Evolutionary conservation across 352 stramenopile species (phyloP).

Genomic region (Pythium rishiriense): DNA sequence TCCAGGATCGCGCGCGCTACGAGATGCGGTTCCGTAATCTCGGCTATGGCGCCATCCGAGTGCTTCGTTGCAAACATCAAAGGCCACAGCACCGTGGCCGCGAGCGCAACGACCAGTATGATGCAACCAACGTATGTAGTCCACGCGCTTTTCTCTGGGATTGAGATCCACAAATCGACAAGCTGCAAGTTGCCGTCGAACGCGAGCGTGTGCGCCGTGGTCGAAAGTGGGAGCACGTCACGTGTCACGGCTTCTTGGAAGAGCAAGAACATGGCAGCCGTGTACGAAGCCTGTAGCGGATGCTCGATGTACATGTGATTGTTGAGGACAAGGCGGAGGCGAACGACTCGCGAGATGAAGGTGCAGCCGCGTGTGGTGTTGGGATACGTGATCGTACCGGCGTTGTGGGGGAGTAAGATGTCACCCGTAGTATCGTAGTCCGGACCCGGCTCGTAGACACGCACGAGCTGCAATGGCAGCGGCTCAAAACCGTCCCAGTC

Average conservation of each 20-base stretch:
- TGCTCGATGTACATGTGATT: slow-evolving; percentile 7
- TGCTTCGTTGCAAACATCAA: neutral
- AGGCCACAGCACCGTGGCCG: neutral
- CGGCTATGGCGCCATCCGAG: neutral
- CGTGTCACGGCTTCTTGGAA: neutral
- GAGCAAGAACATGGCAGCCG: neutral
- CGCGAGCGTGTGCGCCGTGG: neutral
- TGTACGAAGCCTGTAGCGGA: neutral
- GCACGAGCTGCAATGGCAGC: neutral
- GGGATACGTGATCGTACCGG: neutral
- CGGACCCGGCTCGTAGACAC: neutral
- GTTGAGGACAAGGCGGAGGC: neutral
- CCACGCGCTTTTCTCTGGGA: neutral
- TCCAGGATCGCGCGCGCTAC: slow-evolving; percentile 2
- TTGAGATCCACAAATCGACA: neutral
- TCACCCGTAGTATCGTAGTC: neutral
- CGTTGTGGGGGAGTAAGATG: slow-evolving; percentile 11
- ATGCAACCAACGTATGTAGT: neutral
- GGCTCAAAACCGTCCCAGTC: neutral
- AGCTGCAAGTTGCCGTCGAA: neutral
- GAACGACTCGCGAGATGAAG: neutral
- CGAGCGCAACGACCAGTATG: neutral
- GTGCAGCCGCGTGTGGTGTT: neutral
- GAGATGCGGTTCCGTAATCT: neutral
- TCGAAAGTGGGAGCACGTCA: neutral